Evolutionary conservation across 164 flowering plant genomes (phyloP), one percentile per base, ranked within the genome.

Genomic region (Umbellularia californica): DNA sequence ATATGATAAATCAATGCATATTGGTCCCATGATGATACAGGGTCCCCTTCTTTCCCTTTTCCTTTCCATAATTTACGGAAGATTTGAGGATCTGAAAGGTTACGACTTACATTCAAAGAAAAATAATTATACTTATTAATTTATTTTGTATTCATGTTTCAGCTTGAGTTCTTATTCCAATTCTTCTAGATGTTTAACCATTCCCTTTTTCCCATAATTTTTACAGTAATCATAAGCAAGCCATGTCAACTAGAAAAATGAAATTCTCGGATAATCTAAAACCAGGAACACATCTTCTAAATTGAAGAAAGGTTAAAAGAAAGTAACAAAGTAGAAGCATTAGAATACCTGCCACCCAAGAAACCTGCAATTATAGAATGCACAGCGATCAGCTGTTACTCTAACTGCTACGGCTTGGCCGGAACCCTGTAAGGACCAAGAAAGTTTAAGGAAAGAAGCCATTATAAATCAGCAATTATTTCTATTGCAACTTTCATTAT

Each of bases 321-420:
- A 7, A 64, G 67, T 25, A 22, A 64, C n/a, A 22, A 10, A 25
- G 64, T 22, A 65, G 27, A 23, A n/a, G 19, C 2, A 2, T 20
- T 27, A 47, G 23, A 3, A 72, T 83, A 93, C 99, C 98, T 95
- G 99, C 97, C 96, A 95, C 27, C 99, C 97, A 52, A 92, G 94
- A 85, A 95, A 95, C 83, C 93, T 83, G 88, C 97, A 95, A 76
- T 89, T 90, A 69, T 95, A 95, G 81, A 95, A 95, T 17, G 97
- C 98, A 79, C 96, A 95, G 2, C 95, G 85, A 79, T 93, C 98
- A 72, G 98, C 97, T 51, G 97, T 95, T 62, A 92, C 97, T 80
- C 99, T 83, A 47, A 95, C 68, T 28, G 99, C 99, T 76, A 95
- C 99, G 24, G 98, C 99, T 84, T 95, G 99, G 17, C 98, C 98